Evolutionary conservation across 176 grass and related monocot species (phyloP).

Genomic region (Olyra latifolia): DNA sequence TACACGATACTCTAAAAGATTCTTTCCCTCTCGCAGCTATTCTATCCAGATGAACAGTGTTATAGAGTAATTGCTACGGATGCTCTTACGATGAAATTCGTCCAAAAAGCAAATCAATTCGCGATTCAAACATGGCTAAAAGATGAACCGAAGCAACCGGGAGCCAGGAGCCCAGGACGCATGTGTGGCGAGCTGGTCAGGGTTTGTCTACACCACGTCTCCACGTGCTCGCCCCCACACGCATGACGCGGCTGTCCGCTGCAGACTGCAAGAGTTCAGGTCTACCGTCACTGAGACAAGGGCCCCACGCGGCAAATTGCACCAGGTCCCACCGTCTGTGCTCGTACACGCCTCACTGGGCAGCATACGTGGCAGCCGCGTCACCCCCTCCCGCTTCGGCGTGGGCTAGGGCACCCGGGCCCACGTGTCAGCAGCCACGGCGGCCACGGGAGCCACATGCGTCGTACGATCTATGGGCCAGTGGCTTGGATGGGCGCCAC

Average conservation of each 20-base stretch:
- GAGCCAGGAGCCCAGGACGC: too few species aligned
- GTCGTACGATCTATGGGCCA: neutral
- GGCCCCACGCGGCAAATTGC: neutral
- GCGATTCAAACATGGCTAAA: neutral
- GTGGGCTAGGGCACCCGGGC: neutral
- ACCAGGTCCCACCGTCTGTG: neutral
- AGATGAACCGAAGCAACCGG: too few species aligned
- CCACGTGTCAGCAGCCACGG: neutral
- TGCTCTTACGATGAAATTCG: too few species aligned
- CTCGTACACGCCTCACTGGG: neutral
- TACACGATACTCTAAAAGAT: too few species aligned
- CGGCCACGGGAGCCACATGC: too few species aligned
- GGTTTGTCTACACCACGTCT: neutral
- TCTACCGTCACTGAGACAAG: neutral
- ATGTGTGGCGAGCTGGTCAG: neutral
- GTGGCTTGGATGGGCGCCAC: neutral
- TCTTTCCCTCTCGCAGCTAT: too few species aligned
- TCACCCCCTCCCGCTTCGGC: neutral
- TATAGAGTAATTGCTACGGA: too few species aligned
- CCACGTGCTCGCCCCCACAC: conserved; percentile 24
- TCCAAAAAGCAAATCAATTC: too few species aligned
- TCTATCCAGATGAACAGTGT: too few species aligned
- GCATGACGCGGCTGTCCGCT: neutral
- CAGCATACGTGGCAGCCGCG: neutral
- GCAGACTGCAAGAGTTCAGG: neutral